Evolutionary conservation across 805 yeast genomes (phyloP), one percentile per base, ranked within the genome.

Genomic region (Debaryomyces tyrocola): DNA sequence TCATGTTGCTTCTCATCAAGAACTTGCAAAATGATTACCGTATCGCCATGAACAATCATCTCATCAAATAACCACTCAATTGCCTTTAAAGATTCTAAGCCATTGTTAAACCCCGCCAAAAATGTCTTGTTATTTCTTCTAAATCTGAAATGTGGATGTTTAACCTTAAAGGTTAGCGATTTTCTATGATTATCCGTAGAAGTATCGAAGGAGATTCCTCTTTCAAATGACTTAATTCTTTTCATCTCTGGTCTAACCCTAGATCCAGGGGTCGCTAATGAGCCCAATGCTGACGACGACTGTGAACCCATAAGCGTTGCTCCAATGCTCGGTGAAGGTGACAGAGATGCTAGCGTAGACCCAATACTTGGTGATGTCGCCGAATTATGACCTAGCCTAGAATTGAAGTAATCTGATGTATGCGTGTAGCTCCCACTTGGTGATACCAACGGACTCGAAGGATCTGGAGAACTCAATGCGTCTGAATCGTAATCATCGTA

Each of bases 31-130:
- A 73, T 63, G 10, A 73, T 60, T 11, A 73, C 57, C 12, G 78
- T 70, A 51, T 73, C 78, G 11, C 78, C 78, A 57, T 69, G 58
- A 21, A 71, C 59, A 10, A 70, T 62, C 69, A 73, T 63, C 51
- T 73, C 75, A 48, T 70, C 75, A 52, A 73, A 67, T 27, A 72
- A 57, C 78, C 78, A 73, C 45, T 69, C 71, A 18, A 72, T 66
- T 4, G 78, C 77, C 45, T 59, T 62, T 33, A 66, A 49, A 9
- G 74, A 68, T 50, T 69, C 75, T 11, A 50, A 38, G 48, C 70
- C 75, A 38, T 62, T 55, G 52, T 67, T 69, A 56, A 59, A 73
- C 3, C 77, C 78, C 3, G 69, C 57, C 37, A 73, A 60, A 41
- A 60, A 68, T 12, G 75, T 69, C 52, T 73, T 73, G 57, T 73